phyloP scores from a whole-genome alignment of 345 rosid genomes.

The Citrus australasica region DNA sequence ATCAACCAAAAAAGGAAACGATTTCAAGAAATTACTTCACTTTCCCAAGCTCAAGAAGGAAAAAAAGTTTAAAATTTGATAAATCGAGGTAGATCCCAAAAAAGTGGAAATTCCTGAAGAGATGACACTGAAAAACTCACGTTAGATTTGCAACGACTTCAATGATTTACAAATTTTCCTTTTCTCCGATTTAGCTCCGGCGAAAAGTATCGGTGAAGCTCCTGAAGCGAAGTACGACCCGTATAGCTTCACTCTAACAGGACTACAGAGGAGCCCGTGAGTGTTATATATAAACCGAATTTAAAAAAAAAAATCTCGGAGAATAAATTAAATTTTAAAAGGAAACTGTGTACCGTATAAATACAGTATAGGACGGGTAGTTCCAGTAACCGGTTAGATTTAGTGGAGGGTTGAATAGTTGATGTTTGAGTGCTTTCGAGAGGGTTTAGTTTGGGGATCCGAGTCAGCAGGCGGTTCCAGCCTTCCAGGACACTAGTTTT shows the following conservation, averaged over 20 bases:
- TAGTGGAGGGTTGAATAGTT: not conserved
- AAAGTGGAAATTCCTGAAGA: not conserved
- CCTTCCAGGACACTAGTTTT: not conserved
- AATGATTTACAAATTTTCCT: not conserved
- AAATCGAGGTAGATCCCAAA: conserved; percentile 1
- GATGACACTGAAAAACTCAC: conserved; percentile 14
- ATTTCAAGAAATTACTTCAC: not conserved
- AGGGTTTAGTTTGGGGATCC: conserved; percentile 5
- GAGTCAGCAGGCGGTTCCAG: conserved; percentile 25
- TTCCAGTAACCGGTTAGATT: conserved; percentile 20
- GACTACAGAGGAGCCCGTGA: not conserved
- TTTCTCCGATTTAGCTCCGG: conserved; percentile 7
- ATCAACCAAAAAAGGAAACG: not conserved
- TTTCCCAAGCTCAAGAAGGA: not conserved
- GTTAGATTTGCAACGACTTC: not conserved
- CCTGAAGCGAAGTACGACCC: conserved; percentile 25
- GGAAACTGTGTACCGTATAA: not conserved
- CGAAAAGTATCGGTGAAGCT: conserved; percentile 18
- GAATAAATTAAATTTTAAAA: not conserved
- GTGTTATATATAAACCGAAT: conserved; percentile 5
- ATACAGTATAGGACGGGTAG: not conserved
- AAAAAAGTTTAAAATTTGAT: conserved; percentile 14
- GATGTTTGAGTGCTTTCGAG: not conserved
- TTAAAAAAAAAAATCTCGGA: not conserved
- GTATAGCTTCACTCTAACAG: conserved; percentile 23